Evolutionary conservation across 2,329 filamentous ascomycete genomes (phyloP), one percentile per base, ranked within the genome.

Genomic region (Lachnellula willkommii): DNA sequence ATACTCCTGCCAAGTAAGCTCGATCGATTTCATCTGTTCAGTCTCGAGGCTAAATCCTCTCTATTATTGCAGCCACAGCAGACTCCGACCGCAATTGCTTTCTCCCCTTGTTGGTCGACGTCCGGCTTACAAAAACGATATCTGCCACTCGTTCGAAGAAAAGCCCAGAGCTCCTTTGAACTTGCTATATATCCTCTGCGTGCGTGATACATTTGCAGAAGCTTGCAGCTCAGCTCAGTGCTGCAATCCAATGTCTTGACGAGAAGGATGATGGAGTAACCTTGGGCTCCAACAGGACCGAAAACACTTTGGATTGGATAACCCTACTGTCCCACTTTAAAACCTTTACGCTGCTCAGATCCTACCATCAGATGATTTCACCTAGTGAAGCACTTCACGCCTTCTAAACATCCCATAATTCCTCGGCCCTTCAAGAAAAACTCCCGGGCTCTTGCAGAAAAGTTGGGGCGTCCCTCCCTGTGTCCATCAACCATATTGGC

Each of bases 331-430:
- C 47, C 40, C 26, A 43, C 46, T 50, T n/a, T 36, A 36, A 32
- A 56, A 36, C 43, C 15, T 50, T 50, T 47, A 46, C 37, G 39
- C 49, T 26, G 39, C 20, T 50, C 28, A 40, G 17, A 53, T 39
- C 57, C 55, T 51, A 37, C 47, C 52, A 47, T 58, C 55, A 55
- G 55, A 60, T 60, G 49, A 57, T 57, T 26, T 37, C 46, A 50
- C 47, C 50, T 48, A 35, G 36, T 52, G 47, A 46, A 54, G 20
- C 52, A 50, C 37, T 46, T 39, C 53, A 28, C 28, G 28, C 28
- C 37, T 39, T 15, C 37, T 39, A n/a, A 39, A n/a, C 37, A 5
- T 39, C n/a, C 37, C n/a, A 17, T 39, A 14, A 5, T 50, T 50
- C 14, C 42, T 48, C 47, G 15, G 37, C 14, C 36, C 20, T 20